Percentiles rank a stretch among this genome's conserved stretches.
Conservation (phyloP, 2,329 filamentous ascomycete species). For the Scedosporium minutisporum region DNA sequence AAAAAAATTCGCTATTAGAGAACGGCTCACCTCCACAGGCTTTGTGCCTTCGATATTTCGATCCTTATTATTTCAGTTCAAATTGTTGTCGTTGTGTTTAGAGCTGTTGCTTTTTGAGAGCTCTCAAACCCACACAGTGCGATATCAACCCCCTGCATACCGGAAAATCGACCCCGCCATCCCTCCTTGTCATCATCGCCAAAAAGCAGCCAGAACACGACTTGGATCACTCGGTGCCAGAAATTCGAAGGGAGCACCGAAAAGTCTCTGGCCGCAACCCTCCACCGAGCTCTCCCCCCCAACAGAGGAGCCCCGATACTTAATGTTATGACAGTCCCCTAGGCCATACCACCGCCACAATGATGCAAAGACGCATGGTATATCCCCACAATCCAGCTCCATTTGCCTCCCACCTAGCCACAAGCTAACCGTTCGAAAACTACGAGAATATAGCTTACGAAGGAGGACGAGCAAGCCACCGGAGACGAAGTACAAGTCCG, state of each 20-base stretch:
- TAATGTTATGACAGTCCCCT: slow-evolving; percentile 1
- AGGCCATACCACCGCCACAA: slow-evolving; percentile 26
- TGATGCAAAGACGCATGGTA: slow-evolving; percentile 54
- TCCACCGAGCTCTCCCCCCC: neutral
- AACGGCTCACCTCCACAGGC: neutral
- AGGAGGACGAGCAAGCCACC: slow-evolving; percentile 75
- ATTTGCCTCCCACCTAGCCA: neutral
- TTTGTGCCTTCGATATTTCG: neutral
- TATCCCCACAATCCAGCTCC: slow-evolving; percentile 9
- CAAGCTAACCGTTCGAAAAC: neutral
- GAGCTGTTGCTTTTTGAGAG: no score
- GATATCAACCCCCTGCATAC: neutral
- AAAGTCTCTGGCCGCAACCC: neutral
- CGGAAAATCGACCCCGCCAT: slow-evolving; percentile 4
- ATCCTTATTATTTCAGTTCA: neutral
- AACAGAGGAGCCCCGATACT: no score
- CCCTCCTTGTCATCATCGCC: neutral
- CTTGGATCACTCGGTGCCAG: no score
- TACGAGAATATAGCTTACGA: slow-evolving; percentile 59
- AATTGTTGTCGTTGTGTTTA: neutral
- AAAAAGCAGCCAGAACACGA: neutral
- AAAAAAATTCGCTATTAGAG: neutral
- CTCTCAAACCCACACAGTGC: neutral
- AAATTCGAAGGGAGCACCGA: neutral
- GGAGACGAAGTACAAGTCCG: slow-evolving; percentile 86